Base-by-base conservation (phyloP, 2,329 filamentous ascomycete species). In the Onygena corvina region DNA sequence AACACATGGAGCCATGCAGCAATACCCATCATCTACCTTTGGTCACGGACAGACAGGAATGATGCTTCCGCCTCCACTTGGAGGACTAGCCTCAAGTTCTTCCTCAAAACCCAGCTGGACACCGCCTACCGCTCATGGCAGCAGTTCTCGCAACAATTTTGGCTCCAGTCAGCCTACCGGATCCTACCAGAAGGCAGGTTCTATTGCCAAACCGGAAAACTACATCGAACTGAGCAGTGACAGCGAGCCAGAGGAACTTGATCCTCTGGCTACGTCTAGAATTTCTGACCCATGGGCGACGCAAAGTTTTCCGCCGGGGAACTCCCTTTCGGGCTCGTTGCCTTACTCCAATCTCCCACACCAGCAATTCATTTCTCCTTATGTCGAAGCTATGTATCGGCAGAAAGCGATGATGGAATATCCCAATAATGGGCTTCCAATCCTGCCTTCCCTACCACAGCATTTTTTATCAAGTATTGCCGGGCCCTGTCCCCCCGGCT, bases 191-290 rank as follows among this genome's bases (percentile, higher is more conserved):
- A 40, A 25, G 16, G 25, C 20, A 11, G 36, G 2, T 6, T 40
- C 36, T 23, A 40, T 4, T 6, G 38, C 3, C 14, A n/a, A 18
- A 20, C 18, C 45, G 9, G 18, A 50, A n/a, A 35, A 31, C 27
- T 50, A 40, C 16, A 34, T 52, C 11, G 52, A 53, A 27, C 45
- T 53, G 16, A 47, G 46, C 27, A 51, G 52, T 23, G 52, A 53
- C 29, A 53, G 52, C 25, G 52, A 53, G 4, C n/a, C 44, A 8
- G 49, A 55, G 44, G 46, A 47, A 29, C 21, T 30, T 18, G 12
- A 4, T 30, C 11, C 23, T 12, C 2, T 20, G 23, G 16, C 7
- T n/a, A 23, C 9, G 11, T 7, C 4, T 11, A 23, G n/a, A 25
- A 2, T 12, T 9, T 21, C 11, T n/a, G 18, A 18, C 20, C 36